Evolutionary conservation across 1,139 yeast genomes (phyloP), one percentile per base, ranked within the genome.

Genomic region (Yamadazyma sp.): DNA sequence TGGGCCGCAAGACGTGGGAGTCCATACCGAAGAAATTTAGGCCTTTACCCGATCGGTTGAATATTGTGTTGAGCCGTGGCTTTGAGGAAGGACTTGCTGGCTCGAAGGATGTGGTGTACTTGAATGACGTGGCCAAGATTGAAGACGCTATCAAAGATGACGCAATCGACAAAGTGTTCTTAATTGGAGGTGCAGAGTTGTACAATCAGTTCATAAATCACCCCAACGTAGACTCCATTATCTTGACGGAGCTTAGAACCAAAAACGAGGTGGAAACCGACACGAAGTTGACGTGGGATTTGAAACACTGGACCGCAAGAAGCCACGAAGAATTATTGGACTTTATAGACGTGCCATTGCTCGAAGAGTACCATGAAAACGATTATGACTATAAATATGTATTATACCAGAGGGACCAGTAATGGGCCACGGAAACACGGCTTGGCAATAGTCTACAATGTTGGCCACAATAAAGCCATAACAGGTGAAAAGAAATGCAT

Each of bases 1-100:
- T 94, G 99, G 99, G 99, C 5, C 74, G 97, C 41, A 85, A 82
- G 56, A 92, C 98, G 1, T 92, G 98, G 96, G 94, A 89, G 28
- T 87, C 96, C 7, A 89, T 92, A 34, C 98, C 98, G 0, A 45
- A 62, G 1, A 81, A 75, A 57, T 92, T 88, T 63, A 71, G 96
- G 47, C 99, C 99, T 0, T 71, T 92, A 36, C 83, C 84, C 2
- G 78, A 73, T 38, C 73, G 99, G 41, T 47, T 81, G 33, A 94
- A 94, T 58, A 79, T 91, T 9, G 79, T 92, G 0, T 64, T 92
- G 15, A 83, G 95, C 4, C 67, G 91, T 35, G 45, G 62, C 40
- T 47, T 51, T 49, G 25, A 36, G 29, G 51, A 52, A 39, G 53
- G 51, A 7, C 51, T 51, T 40, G 51, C 49, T 7, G 35, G 45